phyloP scores from a whole-genome alignment of 257 asterid genomes.

The Solanum microdontum region DNA sequence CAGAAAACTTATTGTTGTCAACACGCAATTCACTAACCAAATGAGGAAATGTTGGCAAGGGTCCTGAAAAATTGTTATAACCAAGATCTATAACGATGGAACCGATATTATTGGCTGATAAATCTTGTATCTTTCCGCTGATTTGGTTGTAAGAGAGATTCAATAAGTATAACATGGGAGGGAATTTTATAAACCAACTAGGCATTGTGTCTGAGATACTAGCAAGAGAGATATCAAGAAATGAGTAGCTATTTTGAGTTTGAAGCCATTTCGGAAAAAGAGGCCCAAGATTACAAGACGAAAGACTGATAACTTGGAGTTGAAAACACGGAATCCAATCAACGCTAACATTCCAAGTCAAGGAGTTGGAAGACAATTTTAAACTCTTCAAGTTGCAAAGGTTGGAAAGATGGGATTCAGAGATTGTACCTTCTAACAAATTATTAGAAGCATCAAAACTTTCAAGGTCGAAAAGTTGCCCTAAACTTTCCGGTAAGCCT shows the following conservation, averaged over 20 bases:
- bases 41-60: slow-evolving; percentile 11
- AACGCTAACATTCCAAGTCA: not conserved
- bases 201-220: slow-evolving; percentile 19
- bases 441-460: slow-evolving; percentile 6
- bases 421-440: slow-evolving; percentile 14
- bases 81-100: slow-evolving; percentile 1
- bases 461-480: slow-evolving; percentile 11
- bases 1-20: slow-evolving; percentile 17
- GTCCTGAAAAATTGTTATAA: slow-evolving; percentile 19
- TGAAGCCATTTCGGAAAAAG: slow-evolving; percentile 28
- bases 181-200: slow-evolving; percentile 24
- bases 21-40: not conserved
- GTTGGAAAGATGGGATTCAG: slow-evolving; percentile 10
- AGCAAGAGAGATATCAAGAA: slow-evolving; percentile 19
- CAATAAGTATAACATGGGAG: not conserved
- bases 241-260: slow-evolving; percentile 2
- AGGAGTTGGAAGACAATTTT: slow-evolving; percentile 13
- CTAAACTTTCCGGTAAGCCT: not conserved
- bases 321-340: slow-evolving; percentile 22
- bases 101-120: not conserved
- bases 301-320: not conserved
- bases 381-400: slow-evolving; percentile 7
- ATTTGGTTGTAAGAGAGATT: slow-evolving; percentile 28
- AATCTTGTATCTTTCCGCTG: slow-evolving; percentile 16
- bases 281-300: slow-evolving; percentile 19